Evolutionary conservation across 2,329 filamentous ascomycete genomes (phyloP).

Genomic region (Madurella fahalii): DNA sequence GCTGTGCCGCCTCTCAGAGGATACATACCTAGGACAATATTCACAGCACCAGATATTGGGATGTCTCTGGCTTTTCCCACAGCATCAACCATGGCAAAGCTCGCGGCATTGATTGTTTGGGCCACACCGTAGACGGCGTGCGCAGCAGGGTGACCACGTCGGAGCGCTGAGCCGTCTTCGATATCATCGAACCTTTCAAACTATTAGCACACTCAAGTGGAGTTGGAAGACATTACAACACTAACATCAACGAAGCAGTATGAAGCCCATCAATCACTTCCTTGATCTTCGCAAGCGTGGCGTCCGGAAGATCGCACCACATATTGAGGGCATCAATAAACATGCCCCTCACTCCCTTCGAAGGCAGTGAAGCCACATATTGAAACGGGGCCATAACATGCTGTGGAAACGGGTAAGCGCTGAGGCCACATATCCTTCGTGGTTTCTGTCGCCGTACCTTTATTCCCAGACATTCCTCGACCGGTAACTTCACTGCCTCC

Average conservation of each 20-base stretch:
- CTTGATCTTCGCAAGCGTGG: constrained; percentile 2
- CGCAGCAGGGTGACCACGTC: constrained; percentile 73
- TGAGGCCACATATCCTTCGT: too few relatives aligned
- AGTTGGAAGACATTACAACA: too few relatives aligned
- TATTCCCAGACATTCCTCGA: not conserved
- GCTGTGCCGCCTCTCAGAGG: too few relatives aligned
- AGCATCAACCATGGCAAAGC: constrained; percentile 79
- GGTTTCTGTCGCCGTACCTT: not conserved
- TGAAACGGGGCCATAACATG: constrained; percentile 2
- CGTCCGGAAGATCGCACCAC: constrained; percentile 2
- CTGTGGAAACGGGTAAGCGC: not conserved
- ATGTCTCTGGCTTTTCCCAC: constrained; percentile 69
- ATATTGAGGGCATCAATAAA: constrained; percentile 6
- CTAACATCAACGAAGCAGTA: constrained; percentile 6
- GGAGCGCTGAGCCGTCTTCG: constrained; percentile 53
- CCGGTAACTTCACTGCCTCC: not conserved
- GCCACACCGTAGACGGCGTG: constrained; percentile 78
- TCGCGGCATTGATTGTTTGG: constrained; percentile 83
- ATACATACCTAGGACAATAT: not conserved
- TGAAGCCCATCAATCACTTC: constrained; percentile 1
- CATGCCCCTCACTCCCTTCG: constrained; percentile 1
- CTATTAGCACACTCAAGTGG: not conserved
- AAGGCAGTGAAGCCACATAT: constrained; percentile 2
- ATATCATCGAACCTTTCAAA: constrained; percentile 6
- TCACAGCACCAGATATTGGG: not conserved